Base-by-base conservation (phyloP, 768 basidiomycete species). In the Russula virescens region DNA sequence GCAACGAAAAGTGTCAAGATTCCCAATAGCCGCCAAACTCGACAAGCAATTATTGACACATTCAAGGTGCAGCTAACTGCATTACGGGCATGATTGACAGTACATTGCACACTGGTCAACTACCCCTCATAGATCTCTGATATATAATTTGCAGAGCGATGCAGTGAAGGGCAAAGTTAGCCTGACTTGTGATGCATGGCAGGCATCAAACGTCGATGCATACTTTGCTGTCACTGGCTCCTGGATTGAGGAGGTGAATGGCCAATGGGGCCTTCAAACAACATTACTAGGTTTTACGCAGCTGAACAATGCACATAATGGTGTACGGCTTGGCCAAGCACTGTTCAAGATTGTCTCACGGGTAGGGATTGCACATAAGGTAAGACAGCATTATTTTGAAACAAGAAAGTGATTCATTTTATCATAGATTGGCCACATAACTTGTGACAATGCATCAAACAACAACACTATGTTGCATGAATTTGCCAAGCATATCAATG, bases 201-300 rank as follows among this genome's bases (percentile, higher is more conserved):
- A 76, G 52, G 77, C 77, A 3, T 54, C 40, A 16, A 78, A 75
- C 61, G 61, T 64, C 1, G 76, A 79, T 66, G 71, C 66, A 0
- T 80, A 79, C 65, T 75, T 76, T 65, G 77, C 72, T 0, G 73
- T 76, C 5, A 79, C 73, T 0, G 75, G 70, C 0, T 75, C 76
- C 56, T 79, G 77, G 76, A 74, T 77, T 49, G 73, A 77, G 35
- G 73, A 76, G 63, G 6, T 5, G 3, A 10, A 16, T 1, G 26
- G 48, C 11, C 3, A 28, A 28, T 49, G 48, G 48, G 26, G 16
- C 25, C 45, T 73, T 10, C 51, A 73, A n/a, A 68, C 58, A 42
- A 70, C 70, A 5, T 62, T 80, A 0, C 50, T 77, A 1, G 77
- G 77, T 1, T 79, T 79, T 42, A 70, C n/a, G n/a, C n/a, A n/a